These are phyloP conservation scores for Rutstroemia sp. DNA, from an alignment of 2,329 filamentous ascomycete species.

Conservation along the genomic window DNA sequence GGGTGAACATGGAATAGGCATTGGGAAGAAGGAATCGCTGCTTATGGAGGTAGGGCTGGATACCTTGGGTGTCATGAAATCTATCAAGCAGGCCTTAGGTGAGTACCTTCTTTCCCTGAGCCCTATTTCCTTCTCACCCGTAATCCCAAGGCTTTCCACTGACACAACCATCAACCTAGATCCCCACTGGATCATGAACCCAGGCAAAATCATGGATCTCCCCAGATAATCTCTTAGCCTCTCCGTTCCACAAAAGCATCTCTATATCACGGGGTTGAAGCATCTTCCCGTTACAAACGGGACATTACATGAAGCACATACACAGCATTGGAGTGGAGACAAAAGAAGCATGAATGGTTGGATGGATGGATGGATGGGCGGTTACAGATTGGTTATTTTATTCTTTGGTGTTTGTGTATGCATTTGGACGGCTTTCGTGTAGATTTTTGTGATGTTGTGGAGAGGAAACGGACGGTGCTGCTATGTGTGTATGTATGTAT, in stretches of 20 bases:
- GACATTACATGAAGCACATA: background rate
- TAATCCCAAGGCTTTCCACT: background rate
- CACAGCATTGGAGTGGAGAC: background rate
- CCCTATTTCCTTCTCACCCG: background rate
- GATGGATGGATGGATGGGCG: no score
- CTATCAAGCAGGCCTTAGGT: slow-evolving; percentile 65
- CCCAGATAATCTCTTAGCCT: slow-evolving; percentile 24
- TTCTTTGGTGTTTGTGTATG: no score
- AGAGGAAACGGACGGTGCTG: no score
- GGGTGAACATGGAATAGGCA: slow-evolving; percentile 78
- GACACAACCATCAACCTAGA: slow-evolving; percentile 37
- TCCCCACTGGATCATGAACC: slow-evolving; percentile 84
- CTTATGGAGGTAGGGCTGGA: slow-evolving; percentile 72
- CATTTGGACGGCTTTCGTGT: no score
- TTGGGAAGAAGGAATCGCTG: slow-evolving; percentile 78
- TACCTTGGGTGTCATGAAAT: slow-evolving; percentile 77
- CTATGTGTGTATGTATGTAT: no score
- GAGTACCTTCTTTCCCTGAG: background rate
- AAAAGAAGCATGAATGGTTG: no score
- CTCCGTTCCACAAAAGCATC: no score
- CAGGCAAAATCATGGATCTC: slow-evolving; percentile 81
- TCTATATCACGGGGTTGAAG: background rate
- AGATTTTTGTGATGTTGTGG: no score
- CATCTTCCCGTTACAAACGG: background rate
- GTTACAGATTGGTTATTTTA: no score